These are phyloP conservation scores for Fragaria iinumae DNA, from an alignment of 306 rosid genomes.

Conservation along the genomic window DNA sequence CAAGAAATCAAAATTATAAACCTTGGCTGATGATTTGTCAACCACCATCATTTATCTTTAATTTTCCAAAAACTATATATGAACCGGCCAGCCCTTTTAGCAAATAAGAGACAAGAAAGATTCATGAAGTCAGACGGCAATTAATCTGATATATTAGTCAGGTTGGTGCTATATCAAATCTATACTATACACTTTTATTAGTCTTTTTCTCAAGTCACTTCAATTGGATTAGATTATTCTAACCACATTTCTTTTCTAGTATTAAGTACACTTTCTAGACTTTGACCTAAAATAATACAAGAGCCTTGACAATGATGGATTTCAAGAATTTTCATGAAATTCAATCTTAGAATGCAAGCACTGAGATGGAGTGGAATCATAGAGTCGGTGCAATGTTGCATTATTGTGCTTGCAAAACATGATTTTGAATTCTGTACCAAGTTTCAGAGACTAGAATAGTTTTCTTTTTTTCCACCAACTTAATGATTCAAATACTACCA, in stretches of 20 bases:
- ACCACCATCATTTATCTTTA: not conserved
- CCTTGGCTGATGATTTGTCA: not conserved
- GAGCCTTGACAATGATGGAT: constrained; percentile 1
- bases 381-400: constrained; percentile 4
- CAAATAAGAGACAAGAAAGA: constrained; percentile 2
- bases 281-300: not conserved
- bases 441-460: not conserved
- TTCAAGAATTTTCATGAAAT: not conserved
- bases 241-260: not conserved
- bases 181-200: not conserved
- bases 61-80: not conserved
- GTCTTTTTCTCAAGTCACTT: not conserved
- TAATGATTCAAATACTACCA: not conserved
- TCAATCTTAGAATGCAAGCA: not conserved
- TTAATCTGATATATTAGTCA: constrained; percentile 8
- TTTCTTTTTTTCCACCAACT: not conserved
- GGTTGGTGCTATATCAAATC: constrained; percentile 31
- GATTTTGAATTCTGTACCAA: not conserved
- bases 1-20: not conserved
- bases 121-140: constrained; percentile 1
- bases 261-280: not conserved
- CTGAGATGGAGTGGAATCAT: constrained; percentile 3
- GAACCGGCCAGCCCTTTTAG: not conserved
- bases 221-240: not conserved
- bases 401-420: not conserved